A percentile compares a stretch with the other conserved stretches of the same genome.
phyloP scores from a whole-genome alignment of 2,329 filamentous ascomycete genomes.

The Monilinia aucupariae region DNA sequence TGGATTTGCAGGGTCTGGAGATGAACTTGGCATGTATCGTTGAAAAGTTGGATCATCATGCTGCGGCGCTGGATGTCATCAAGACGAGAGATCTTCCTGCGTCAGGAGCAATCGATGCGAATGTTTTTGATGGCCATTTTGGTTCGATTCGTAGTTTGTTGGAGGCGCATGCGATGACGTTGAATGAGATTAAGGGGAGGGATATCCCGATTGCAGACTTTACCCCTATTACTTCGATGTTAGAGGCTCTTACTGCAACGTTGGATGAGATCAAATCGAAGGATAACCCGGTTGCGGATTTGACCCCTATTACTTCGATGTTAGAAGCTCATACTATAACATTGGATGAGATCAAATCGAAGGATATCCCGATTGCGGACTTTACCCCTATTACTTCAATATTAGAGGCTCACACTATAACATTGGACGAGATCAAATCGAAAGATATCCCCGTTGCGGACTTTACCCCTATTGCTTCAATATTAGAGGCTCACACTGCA shows the following conservation, averaged over 20 bases:
- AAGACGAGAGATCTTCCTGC: slow-evolving; percentile 5
- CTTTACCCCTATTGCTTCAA: slow-evolving; percentile 2
- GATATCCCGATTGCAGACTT: background rate
- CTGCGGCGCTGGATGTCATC: slow-evolving; percentile 12
- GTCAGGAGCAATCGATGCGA: slow-evolving; percentile 9
- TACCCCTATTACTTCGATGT: background rate
- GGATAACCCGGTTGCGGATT: background rate
- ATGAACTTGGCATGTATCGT: background rate
- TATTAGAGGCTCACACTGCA: slow-evolving; percentile 18
- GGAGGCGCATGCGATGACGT: slow-evolving; percentile 1
- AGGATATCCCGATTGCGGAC: background rate
- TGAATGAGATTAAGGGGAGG: slow-evolving; percentile 21
- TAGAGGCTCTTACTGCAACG: slow-evolving; percentile 11
- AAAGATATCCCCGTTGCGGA: background rate
- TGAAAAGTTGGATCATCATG: slow-evolving; percentile 11
- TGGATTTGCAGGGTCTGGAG: slow-evolving; percentile 4
- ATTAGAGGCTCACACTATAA: slow-evolving; percentile 12
- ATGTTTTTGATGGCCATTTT: slow-evolving; percentile 24
- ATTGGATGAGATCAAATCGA: slow-evolving; percentile 8
- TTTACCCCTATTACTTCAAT: background rate
- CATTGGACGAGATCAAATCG: slow-evolving; percentile 20
- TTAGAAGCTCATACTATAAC: slow-evolving; percentile 12
- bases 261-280: slow-evolving; percentile 10
- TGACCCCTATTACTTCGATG: slow-evolving; percentile 1
- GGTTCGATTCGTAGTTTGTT: slow-evolving; percentile 16